Evolutionary conservation across 805 yeast species (phyloP), one percentile per base, ranked within the genome.

Genomic region (Debaryomyces castellii): DNA sequence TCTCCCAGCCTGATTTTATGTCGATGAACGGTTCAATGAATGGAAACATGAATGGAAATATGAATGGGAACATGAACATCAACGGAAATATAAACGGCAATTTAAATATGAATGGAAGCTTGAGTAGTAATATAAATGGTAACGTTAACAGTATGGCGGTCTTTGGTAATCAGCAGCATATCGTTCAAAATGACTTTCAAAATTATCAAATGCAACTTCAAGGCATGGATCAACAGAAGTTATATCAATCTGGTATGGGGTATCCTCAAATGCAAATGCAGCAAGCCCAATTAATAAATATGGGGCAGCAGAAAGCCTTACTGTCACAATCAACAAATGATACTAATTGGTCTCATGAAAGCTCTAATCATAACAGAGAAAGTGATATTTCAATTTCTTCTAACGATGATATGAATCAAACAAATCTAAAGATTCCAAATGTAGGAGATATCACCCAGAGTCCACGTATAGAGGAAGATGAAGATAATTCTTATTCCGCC

Each of bases 381-480:
- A 64, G 71, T 14, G 77, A 72, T 47, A 72, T 76, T 17, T 68
- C 74, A 4, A 42, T 69, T 9, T 60, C 71, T 4, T 61, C 71
- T 2, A 56, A 51, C 46, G 70, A 66, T 22, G 38, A 28, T 16
- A 42, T 40, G 35, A 40, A 30, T 17, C 44, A 35, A 17, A 34
- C 36, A 16, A 42, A 20, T 36, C 39, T 28, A 22, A 35, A 35
- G 20, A 43, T 30, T 5, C 43, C 43, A 16, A 49, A 30, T 12
- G 36, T 41, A 7, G 34, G 34, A 16, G n/a, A 35, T 35, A 21
- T 35, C 24, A 16, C 45, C n/a, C 47, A 43, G 25, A 46, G 46
- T 80, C 39, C 64, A 78, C 43, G 82, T 76, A 51, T 81, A 71
- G 62, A 82, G 79, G 58, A 71, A 18, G 47, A 52, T 1, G 85